Evolutionary conservation across 768 basidiomycete genomes (phyloP).

Genomic region (Russula compacta): DNA sequence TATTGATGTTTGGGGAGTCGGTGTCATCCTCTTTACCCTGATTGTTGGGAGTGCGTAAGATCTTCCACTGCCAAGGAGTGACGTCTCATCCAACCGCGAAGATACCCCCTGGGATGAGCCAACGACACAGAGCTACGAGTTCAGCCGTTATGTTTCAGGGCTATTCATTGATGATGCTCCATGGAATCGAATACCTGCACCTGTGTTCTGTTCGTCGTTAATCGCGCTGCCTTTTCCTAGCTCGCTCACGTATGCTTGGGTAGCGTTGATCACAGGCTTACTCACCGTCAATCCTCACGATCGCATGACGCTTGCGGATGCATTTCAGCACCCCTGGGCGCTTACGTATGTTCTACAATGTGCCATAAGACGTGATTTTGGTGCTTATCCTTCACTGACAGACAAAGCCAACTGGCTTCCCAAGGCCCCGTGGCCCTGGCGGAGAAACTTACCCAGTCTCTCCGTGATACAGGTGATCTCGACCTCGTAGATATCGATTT

Average conservation of each 20-base stretch:
- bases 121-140: constrained; percentile 71
- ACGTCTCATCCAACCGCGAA: constrained; percentile 26
- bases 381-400: constrained; percentile 23
- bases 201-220: constrained; percentile 51
- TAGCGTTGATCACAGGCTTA: constrained; percentile 71
- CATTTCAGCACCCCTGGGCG: constrained; percentile 64
- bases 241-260: background rate
- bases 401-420: constrained; percentile 61
- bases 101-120: constrained; percentile 99
- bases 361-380: background rate
- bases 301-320: constrained; percentile 55
- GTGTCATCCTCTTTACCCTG: constrained; percentile 88
- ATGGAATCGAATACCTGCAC: constrained; percentile 58
- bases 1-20: constrained; percentile 92
- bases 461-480: constrained; percentile 68
- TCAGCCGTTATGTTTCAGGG: constrained; percentile 61
- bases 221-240: background rate
- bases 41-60: constrained; percentile 73
- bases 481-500: constrained; percentile 55
- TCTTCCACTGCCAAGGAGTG: background rate
- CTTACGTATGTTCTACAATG: constrained; percentile 36
- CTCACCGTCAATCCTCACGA: constrained; percentile 59
- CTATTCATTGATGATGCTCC: constrained; percentile 66
- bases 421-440: constrained; percentile 48
- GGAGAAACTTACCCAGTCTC: constrained; percentile 55